These are phyloP conservation scores for Capsella bursapastoris DNA, from an alignment of 345 rosid species.

Conservation along the genomic window DNA sequence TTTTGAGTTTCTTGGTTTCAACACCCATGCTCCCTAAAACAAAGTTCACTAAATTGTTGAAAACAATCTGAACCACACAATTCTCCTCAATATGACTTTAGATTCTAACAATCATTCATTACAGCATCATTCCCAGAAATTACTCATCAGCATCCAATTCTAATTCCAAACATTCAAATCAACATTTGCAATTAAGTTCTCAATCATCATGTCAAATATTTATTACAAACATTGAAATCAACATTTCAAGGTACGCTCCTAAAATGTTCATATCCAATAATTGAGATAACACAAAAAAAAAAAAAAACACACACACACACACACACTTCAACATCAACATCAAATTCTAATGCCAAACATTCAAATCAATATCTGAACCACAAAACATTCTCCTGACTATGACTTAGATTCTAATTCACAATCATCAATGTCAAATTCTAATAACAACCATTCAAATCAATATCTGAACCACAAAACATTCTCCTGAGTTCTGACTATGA, in stretches of 20 bases:
- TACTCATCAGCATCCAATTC: not conserved
- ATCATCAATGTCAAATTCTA: not conserved
- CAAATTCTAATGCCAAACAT: not conserved
- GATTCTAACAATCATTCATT: not conserved
- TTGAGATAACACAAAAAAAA: constrained; percentile 8
- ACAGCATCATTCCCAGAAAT: too few relatives aligned
- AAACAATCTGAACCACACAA: not conserved
- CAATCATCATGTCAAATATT: not conserved
- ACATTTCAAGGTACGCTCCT: not conserved
- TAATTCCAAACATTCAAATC: not conserved
- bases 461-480: too few relatives aligned
- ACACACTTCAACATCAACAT: not conserved
- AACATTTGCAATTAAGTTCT: not conserved
- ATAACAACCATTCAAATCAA: not conserved
- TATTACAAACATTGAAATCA: not conserved
- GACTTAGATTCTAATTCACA: too few relatives aligned
- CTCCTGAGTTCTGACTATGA: not conserved
- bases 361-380: too few relatives aligned
- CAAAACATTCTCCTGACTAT: too few relatives aligned
- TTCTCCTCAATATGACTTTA: not conserved
- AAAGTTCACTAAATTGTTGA: not conserved
- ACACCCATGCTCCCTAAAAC: constrained; percentile 94
- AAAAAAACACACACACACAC: too few relatives aligned
- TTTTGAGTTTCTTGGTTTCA: constrained; percentile 65
- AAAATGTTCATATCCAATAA: not conserved